phyloP scores from a whole-genome alignment of 306 rosid genomes.

The Castanopsis chinensis region DNA sequence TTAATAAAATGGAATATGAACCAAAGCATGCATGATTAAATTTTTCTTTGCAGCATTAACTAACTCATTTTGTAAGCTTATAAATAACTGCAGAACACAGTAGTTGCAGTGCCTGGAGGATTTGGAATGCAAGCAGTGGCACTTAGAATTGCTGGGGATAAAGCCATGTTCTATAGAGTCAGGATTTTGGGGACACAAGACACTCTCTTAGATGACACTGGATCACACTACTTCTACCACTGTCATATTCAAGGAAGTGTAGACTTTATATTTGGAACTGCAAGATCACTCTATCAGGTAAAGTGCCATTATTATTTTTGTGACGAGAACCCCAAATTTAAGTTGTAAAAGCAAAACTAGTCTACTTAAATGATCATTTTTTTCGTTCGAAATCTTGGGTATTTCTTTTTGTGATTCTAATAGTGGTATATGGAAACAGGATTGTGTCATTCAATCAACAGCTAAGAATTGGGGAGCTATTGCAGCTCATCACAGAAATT shows the following conservation, averaged over 20 bases:
- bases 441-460: conserved; percentile 56
- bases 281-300: conserved; percentile 81
- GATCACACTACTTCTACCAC: conserved; percentile 64
- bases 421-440: conserved; percentile 35
- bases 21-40: background rate
- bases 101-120: conserved; percentile 62
- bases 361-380: background rate
- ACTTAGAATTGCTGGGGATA: conserved; percentile 62
- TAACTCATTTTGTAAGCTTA: background rate
- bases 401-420: conserved; percentile 14
- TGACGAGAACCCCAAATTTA: background rate
- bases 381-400: background rate
- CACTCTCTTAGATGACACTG: conserved; percentile 73
- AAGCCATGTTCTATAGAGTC: conserved; percentile 73
- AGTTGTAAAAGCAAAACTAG: background rate
- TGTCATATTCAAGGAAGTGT: conserved; percentile 71
- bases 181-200: conserved; percentile 74
- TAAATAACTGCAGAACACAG: conserved; percentile 57
- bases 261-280: conserved; percentile 77
- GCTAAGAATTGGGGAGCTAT: conserved; percentile 72
- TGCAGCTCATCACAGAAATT: conserved; percentile 78
- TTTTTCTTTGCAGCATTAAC: background rate
- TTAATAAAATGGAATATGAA: background rate
- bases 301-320: background rate
- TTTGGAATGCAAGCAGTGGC: conserved; percentile 93